Conservation (phyloP, 2,329 filamentous ascomycete species). For the Acephala macrosclerotiorum region DNA sequence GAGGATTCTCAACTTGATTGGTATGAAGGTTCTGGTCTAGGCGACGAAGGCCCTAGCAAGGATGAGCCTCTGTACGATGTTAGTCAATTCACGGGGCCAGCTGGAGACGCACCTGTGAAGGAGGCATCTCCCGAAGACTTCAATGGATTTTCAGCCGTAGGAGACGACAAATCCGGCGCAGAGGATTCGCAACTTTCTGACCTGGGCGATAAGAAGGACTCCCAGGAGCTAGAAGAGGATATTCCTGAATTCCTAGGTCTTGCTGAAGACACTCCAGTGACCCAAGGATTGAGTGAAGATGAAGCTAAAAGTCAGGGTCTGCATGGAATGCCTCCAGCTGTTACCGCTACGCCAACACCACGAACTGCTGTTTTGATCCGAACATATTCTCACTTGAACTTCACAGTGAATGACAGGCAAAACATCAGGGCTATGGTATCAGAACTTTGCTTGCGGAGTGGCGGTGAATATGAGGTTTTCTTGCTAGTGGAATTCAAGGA, state of each 20-base stretch:
- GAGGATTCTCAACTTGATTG: neutral
- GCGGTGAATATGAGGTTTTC: slow-evolving; percentile 83
- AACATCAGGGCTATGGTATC: slow-evolving; percentile 80
- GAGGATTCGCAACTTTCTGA: neutral
- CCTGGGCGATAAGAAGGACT: neutral
- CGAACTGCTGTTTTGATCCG: slow-evolving; percentile 80
- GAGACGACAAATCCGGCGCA: neutral
- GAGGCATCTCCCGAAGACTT: neutral
- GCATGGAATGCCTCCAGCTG: slow-evolving; percentile 16
- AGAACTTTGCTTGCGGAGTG: slow-evolving; percentile 77
- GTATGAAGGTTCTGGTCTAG: neutral
- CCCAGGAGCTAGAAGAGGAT: neutral
- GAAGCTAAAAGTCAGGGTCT: slow-evolving; percentile 13
- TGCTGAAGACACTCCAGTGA: neutral
- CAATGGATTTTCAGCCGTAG: neutral
- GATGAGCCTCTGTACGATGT: neutral
- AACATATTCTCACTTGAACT: slow-evolving; percentile 77
- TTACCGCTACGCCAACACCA: slow-evolving; percentile 27
- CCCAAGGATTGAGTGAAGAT: neutral
- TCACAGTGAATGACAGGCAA: slow-evolving; percentile 81
- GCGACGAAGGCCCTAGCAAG: neutral
- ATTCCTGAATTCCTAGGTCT: neutral
- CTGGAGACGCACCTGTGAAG: neutral
- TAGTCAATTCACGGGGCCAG: neutral
- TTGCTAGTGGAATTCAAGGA: slow-evolving; percentile 82